Conservation (phyloP, 192 early-diverging fungal genomes). For the Podila minutissima region DNA sequence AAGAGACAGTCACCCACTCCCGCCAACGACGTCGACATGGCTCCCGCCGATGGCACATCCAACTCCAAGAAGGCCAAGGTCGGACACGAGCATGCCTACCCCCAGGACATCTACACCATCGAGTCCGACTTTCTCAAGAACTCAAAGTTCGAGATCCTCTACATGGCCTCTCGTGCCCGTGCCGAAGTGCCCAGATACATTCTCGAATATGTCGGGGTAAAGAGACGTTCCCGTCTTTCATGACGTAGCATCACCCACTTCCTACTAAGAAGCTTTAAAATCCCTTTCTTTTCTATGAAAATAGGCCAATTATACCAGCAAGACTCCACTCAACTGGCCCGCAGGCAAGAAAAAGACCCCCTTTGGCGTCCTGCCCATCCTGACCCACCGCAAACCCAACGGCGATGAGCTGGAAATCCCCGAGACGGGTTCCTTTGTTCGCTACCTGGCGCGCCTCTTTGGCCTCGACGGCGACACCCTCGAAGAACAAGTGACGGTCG, state of each 20-base stretch:
- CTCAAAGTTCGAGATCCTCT: constrained; percentile 37
- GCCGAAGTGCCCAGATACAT: constrained; percentile 26
- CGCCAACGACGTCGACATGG: constrained; percentile 27
- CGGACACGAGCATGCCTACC: neutral
- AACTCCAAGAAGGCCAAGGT: constrained; percentile 24
- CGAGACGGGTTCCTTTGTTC: constrained; percentile 13
- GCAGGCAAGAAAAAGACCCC: constrained; percentile 30
- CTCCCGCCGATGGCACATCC: neutral
- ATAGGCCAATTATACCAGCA: constrained; percentile 38
- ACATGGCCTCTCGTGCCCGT: constrained; percentile 37
- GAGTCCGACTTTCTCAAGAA: constrained; percentile 22
- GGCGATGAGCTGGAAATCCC: constrained; percentile 15
- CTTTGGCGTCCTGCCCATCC: constrained; percentile 33
- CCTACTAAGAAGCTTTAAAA: too few relatives aligned
- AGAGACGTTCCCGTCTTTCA: neutral
- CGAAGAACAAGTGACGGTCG: constrained; percentile 30
- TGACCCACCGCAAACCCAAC: constrained; percentile 32
- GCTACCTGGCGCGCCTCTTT: constrained; percentile 28
- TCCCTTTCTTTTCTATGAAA: neutral
- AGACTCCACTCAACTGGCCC: constrained; percentile 34
- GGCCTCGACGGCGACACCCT: constrained; percentile 9
- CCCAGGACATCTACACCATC: constrained; percentile 33
- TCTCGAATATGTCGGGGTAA: constrained; percentile 45
- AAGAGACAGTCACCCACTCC: constrained; percentile 18
- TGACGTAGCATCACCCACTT: too few relatives aligned